These are phyloP conservation scores for Dactylonectria macrodidyma DNA, from an alignment of 2,329 filamentous ascomycete species.

Conservation along the genomic window DNA sequence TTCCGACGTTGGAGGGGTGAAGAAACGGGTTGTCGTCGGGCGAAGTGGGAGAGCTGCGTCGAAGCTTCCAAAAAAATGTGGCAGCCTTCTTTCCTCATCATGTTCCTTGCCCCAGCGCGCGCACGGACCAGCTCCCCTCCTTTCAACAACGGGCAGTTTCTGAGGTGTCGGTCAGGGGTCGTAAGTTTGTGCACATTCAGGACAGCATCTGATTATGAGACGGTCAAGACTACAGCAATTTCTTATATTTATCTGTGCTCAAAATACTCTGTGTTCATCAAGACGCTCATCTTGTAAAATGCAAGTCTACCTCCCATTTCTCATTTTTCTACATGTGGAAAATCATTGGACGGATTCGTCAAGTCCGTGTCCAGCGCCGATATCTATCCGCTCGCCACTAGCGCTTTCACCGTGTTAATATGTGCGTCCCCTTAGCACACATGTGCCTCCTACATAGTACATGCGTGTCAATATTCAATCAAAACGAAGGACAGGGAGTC, in stretches of 20 bases:
- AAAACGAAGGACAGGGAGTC: background rate
- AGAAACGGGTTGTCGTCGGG: slow-evolving; percentile 44
- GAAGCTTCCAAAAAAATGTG: slow-evolving; percentile 67
- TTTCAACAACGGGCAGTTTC: slow-evolving; percentile 8
- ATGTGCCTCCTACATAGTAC: background rate
- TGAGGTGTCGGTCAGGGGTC: slow-evolving; percentile 19
- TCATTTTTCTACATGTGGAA: background rate
- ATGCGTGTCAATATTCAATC: background rate
- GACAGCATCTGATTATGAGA: background rate
- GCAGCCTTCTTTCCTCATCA: slow-evolving; percentile 57
- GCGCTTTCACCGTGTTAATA: background rate
- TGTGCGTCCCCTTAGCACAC: background rate
- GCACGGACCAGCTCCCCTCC: slow-evolving; percentile 47
- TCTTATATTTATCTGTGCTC: background rate
- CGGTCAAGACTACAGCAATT: background rate
- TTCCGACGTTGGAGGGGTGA: slow-evolving; percentile 34
- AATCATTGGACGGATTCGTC: background rate
- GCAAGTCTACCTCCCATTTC: background rate
- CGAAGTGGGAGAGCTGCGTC: slow-evolving; percentile 53
- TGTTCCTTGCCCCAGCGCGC: slow-evolving; percentile 45
- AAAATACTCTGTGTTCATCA: background rate
- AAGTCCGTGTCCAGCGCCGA: too few relatives aligned
- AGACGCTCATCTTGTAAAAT: background rate
- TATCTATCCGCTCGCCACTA: background rate
- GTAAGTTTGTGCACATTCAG: background rate